Evolutionary conservation across 225 moss, liverwort and hornwort species (phyloP).

Genomic region (Bryoerythrophyllum caledonicum): DNA sequence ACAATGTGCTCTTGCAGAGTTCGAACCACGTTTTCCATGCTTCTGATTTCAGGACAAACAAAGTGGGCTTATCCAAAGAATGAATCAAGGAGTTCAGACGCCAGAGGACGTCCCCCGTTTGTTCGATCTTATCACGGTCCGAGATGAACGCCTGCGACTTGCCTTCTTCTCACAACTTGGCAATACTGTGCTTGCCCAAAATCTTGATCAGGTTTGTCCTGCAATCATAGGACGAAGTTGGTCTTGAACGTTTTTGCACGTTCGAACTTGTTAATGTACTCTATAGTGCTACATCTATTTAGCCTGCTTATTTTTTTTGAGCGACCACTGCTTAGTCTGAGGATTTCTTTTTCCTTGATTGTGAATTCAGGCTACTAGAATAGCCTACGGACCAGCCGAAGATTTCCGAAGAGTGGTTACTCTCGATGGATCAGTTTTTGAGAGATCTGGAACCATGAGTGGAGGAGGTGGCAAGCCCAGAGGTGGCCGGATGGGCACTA

Average conservation of each 20-base stretch:
- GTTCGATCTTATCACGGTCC: constrained; percentile 86
- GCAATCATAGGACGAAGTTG: background rate
- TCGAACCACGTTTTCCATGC: background rate
- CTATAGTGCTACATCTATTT: background rate
- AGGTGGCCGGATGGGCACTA: constrained; percentile 95
- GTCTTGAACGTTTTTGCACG: background rate
- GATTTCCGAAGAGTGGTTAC: constrained; percentile 92
- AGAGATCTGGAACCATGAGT: constrained; percentile 95
- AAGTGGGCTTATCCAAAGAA: constrained; percentile 45
- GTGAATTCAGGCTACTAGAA: constrained; percentile 78
- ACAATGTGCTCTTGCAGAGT: background rate
- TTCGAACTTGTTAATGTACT: background rate
- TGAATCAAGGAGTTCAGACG: constrained; percentile 57
- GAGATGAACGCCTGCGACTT: constrained; percentile 79
- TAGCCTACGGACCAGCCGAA: constrained; percentile 85
- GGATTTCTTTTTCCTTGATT: background rate
- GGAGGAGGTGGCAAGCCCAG: constrained; percentile 97
- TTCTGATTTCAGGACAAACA: constrained; percentile 59
- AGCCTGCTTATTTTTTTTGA: background rate
- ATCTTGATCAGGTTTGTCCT: constrained; percentile 79
- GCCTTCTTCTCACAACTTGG: constrained; percentile 88
- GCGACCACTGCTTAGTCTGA: background rate
- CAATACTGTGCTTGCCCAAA: constrained; percentile 89
- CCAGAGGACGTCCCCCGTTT: constrained; percentile 81
- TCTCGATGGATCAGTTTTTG: constrained; percentile 91